phyloP scores from a whole-genome alignment of 1,139 yeast genomes.

The Pichia sp. region DNA sequence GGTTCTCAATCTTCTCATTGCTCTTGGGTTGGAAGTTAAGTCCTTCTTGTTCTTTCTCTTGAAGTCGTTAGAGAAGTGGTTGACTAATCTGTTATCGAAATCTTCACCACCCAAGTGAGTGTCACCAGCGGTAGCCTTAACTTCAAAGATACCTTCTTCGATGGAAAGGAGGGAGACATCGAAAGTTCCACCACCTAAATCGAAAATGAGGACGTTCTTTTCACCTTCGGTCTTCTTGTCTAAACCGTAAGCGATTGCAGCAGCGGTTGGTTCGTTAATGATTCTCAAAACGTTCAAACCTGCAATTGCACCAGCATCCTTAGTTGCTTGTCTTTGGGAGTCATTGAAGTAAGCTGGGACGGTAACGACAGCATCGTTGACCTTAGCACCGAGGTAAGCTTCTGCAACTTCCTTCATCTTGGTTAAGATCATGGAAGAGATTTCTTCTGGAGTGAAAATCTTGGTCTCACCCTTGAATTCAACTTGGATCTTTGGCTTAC shows the following conservation, averaged over 20 bases:
- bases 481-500: conserved; percentile 86
- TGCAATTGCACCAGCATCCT: conserved; percentile 95
- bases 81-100: conserved; percentile 91
- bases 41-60: conserved; percentile 92
- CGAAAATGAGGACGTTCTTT: conserved; percentile 78
- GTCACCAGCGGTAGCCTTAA: conserved; percentile 99
- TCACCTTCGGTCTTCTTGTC: conserved; percentile 86
- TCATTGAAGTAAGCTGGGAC: conserved; percentile 97
- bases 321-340: conserved; percentile 96
- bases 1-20: conserved; percentile 83
- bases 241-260: conserved; percentile 96
- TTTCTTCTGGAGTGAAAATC: conserved; percentile 92
- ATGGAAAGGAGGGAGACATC: conserved; percentile 92
- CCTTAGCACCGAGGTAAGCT: conserved; percentile 85
- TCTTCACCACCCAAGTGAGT: conserved; percentile 99
- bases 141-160: conserved; percentile 98
- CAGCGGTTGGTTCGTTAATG: conserved; percentile 95
- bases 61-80: conserved; percentile 87
- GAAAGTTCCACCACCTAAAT: conserved; percentile 96
- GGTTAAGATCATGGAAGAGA: conserved; percentile 88
- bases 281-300: conserved; percentile 92
- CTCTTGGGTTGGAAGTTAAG: conserved; percentile 84
- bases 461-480: conserved; percentile 88
- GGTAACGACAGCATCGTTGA: conserved; percentile 88
- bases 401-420: conserved; percentile 97